These are phyloP conservation scores for Roridomyces roridus DNA, from an alignment of 768 basidiomycete species.

Conservation along the genomic window DNA sequence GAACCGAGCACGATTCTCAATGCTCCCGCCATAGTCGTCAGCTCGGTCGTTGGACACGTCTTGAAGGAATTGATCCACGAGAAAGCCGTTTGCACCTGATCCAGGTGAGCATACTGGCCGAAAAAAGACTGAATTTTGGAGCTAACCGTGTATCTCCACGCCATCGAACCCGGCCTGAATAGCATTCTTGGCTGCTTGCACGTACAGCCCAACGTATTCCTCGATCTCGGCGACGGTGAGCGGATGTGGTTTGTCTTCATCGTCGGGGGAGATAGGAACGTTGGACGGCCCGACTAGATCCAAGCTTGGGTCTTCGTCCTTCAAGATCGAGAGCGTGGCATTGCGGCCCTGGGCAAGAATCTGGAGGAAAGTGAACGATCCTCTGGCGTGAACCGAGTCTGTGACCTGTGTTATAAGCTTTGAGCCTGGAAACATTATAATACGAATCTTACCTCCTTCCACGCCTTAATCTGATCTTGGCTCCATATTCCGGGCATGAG, in stretches of 20 bases:
- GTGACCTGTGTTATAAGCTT: constrained; percentile 38
- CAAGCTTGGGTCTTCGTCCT: constrained; percentile 31
- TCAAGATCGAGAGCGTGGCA: constrained; percentile 29
- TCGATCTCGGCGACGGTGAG: constrained; percentile 36
- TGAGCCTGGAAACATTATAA: background rate
- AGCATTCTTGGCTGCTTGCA: constrained; percentile 39
- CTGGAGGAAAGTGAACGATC: constrained; percentile 51
- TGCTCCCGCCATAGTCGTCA: constrained; percentile 58
- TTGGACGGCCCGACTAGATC: constrained; percentile 31
- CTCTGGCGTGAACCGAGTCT: constrained; percentile 53
- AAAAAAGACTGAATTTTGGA: background rate
- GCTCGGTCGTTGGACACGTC: constrained; percentile 47
- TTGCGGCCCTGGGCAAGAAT: constrained; percentile 52
- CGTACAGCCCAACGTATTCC: constrained; percentile 35
- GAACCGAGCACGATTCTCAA: constrained; percentile 55
- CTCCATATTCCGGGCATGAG: constrained; percentile 49
- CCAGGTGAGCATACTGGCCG: background rate
- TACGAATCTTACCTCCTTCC: constrained; percentile 41
- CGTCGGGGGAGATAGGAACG: constrained; percentile 14
- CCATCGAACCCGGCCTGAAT: constrained; percentile 48
- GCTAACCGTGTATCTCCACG: constrained; percentile 31
- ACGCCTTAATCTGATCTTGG: constrained; percentile 47
- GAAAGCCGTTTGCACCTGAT: constrained; percentile 26
- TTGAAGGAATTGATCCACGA: constrained; percentile 53
- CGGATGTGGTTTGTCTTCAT: constrained; percentile 20